Base-by-base conservation (phyloP, 106 monocot species). In the Allium sativum region DNA sequence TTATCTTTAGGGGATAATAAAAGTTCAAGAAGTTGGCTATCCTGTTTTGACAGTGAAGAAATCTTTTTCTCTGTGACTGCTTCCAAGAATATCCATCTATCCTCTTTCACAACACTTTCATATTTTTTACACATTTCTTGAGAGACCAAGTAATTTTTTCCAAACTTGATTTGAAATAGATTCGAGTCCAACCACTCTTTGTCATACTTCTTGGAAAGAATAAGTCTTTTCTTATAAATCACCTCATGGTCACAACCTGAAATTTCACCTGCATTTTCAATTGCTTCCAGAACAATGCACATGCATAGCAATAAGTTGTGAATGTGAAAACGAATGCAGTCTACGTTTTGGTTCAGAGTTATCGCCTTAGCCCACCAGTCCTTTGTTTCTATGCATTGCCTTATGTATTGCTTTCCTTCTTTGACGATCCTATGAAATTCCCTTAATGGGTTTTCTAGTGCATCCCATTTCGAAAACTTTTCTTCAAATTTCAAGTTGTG, bases 181-280 rank as follows among this genome's bases (percentile, higher is more conserved):
- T 72, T 76, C 3, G 71, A 77, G 16, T 84, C 84, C 68, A 89
- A 51, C 84, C 84, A 89, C 15, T 79, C 84, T 17, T 19, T 68
- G 42, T 84, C 84, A 40, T 89, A 89, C 66, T 89, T 89, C 73
- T 89, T 84, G 4, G 74, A 68, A 16, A 72, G 56, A 7, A 78
- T 12, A 8, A 77, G 17, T 47, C 61, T 73, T 20, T 68, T 79
- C 73, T 61, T 74, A 1, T 73, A 18, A 42, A 73, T 70, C 12
- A 48, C 63, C 16, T 89, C 76, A 55, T 76, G 73, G 13, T 76
- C 71, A 13, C 63, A 68, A 0, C 78, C 89, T 0, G 78, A 61
- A 21, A 74, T 74, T 67, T 84, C 84, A 3, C 51, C 76, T 0
- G 55, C 76, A 11, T 21, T 71, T 58, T 90, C 89, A 10, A 90